A percentile compares a stretch with the other conserved stretches of the same genome.
Evolutionary conservation across 192 early-diverging fungal species (phyloP).

Genomic region (Lunasporangiospora selenospora): DNA sequence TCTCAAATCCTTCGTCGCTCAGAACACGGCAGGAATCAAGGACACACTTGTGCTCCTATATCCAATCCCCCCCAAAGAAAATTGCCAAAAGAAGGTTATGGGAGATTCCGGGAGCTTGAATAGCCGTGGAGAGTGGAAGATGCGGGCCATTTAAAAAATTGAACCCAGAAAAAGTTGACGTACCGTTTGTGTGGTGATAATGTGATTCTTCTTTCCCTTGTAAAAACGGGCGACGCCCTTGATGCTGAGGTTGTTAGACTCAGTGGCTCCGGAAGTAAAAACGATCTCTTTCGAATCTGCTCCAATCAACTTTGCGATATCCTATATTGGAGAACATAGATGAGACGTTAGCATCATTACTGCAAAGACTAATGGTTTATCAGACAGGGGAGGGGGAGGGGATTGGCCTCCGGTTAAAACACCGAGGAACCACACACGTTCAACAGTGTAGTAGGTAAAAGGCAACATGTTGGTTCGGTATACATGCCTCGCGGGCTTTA

Average conservation of each 20-base stretch:
- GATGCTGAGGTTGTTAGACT: slow-evolving; percentile 93
- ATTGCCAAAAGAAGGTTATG: not conserved
- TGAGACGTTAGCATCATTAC: too few species aligned
- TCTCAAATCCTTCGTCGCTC: slow-evolving; percentile 94
- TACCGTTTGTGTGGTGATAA: slow-evolving; percentile 94
- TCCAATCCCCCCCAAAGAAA: too few species aligned
- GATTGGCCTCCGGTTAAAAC: too few species aligned
- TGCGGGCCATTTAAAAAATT: not conserved
- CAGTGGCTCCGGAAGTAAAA: slow-evolving; percentile 96
- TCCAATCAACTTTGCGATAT: slow-evolving; percentile 86
- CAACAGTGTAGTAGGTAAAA: too few species aligned
- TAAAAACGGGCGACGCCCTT: slow-evolving; percentile 98
- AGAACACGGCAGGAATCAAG: slow-evolving; percentile 96
- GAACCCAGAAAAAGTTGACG: slow-evolving; percentile 5
- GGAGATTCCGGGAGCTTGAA: not conserved
- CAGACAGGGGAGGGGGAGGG: too few species aligned
- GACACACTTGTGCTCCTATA: slow-evolving; percentile 96
- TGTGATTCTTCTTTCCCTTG: slow-evolving; percentile 91
- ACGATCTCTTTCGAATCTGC: slow-evolving; percentile 97
- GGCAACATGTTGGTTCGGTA: too few species aligned
- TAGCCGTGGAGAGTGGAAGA: too few species aligned
- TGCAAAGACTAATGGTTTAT: too few species aligned
- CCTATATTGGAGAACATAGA: too few species aligned
- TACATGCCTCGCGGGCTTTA: slow-evolving; percentile 79
- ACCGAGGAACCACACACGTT: too few species aligned